A percentile compares a stretch with the other conserved stretches of the same genome.
These are phyloP conservation scores for Stephanodiscus minutulus DNA, from an alignment of 108 stramenopile genomes.

Conservation along the genomic window DNA sequence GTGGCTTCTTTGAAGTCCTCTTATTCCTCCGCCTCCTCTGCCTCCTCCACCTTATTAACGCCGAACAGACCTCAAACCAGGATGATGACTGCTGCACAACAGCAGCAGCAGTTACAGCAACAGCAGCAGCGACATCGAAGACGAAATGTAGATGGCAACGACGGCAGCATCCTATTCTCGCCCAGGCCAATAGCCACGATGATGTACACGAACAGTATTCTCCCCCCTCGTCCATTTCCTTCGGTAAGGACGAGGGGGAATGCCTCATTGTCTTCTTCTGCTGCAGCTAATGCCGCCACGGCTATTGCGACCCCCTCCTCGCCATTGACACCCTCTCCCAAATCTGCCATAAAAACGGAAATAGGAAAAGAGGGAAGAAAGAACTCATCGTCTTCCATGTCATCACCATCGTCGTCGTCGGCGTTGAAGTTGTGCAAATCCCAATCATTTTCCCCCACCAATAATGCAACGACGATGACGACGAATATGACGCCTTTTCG, in stretches of 20 bases:
- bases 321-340: conserved; percentile 2
- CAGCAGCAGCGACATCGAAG: conserved; percentile 6
- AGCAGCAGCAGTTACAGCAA: not conserved
- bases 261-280: not conserved
- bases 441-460: conserved; percentile 19
- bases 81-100: not conserved
- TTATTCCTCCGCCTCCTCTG: conserved; percentile 3
- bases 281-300: not conserved
- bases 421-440: not conserved
- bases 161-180: conserved; percentile 4
- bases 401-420: conserved; percentile 3
- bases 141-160: not conserved
- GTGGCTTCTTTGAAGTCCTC: not conserved
- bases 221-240: conserved; percentile 2
- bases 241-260: not conserved
- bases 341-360: not conserved
- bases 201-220: conserved; percentile 1
- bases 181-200: conserved; percentile 1
- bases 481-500: conserved; percentile 66
- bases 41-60: not conserved
- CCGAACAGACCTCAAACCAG: not conserved
- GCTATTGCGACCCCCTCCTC: not conserved
- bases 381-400: not conserved
- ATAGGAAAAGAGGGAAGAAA: not conserved
- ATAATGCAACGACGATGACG: conserved; percentile 5